Evolutionary conservation across 2,329 filamentous ascomycete genomes (phyloP), one percentile per base, ranked within the genome.

Genomic region (Fusarium beomiforme): DNA sequence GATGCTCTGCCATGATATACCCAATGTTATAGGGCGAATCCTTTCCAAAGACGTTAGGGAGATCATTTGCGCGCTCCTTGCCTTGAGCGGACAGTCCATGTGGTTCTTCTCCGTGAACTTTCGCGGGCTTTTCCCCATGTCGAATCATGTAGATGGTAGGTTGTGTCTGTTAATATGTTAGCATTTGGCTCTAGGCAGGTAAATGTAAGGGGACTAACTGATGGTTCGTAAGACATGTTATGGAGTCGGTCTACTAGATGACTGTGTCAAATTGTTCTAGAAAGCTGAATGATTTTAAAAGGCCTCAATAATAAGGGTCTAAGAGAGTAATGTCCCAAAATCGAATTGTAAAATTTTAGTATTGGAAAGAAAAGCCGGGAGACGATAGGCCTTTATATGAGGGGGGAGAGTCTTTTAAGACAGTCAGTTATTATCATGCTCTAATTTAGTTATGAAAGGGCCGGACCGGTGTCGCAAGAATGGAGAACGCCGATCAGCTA

Each of bases 331-430:
- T n/a, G 9, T 24, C 1, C 7, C 3, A 11, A 8, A 4, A 39
- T 39, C 24, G 2, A 24, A 39, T 26, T 11, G 3, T 17, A 3
- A 5, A 5, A 4, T 10, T 34, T 2, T 9, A 3, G 9, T 0
- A n/a, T 5, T 13, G 2, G 3, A 37, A n/a, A n/a, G 3, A 29
- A 19, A 14, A 53, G 0, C 2, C 29, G 11, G 23, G n/a, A 36
- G 11, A 8, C n/a, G 2, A 24, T 4, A 2, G 10, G 36, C 7
- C 1, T 21, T 13, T 31, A 31, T 41, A 31, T 11, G 31, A 4
- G 24, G 0, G 5, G 8, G 5, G 2, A 31, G 12, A 23, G 9
- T 9, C 26, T 29, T 1, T 8, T 0, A 2, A 0, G 19, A 14
- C 23, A 16, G 16, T 16, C 29, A 19, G 14, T 12, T 4, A 24